Conservation (phyloP, 768 basidiomycete genomes). For the Leccinellum rugosiceps region DNA sequence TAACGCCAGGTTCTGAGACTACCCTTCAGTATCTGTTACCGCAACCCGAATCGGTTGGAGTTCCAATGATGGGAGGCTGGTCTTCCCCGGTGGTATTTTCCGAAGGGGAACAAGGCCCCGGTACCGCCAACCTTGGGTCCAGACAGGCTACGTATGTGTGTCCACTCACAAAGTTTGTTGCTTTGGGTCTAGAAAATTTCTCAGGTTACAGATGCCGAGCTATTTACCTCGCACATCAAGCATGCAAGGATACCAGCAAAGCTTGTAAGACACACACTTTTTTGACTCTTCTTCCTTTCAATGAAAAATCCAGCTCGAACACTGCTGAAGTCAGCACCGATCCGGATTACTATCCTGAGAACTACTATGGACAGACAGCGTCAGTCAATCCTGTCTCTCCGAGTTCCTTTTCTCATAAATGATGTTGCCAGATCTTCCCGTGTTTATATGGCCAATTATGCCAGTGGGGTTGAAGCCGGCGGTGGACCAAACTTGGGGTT, state of each 20-base stretch:
- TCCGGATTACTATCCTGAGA: constrained; percentile 3
- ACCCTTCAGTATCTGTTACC: constrained; percentile 4
- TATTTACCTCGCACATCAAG: not conserved
- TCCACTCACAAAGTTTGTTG: not conserved
- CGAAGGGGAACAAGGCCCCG: constrained; percentile 7
- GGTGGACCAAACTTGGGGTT: constrained; percentile 11
- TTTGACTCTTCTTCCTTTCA: not conserved
- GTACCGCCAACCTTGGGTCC: not conserved
- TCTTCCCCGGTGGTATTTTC: not conserved
- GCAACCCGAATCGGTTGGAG: constrained; percentile 1
- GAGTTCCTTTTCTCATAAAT: constrained; percentile 1
- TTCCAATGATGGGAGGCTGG: constrained; percentile 2
- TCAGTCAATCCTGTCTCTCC: constrained; percentile 7
- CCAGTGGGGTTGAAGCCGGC: not conserved
- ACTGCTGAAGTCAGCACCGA: not conserved
- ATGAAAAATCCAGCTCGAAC: constrained; percentile 10
- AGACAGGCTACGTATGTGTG: constrained; percentile 14
- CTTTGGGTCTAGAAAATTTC: not conserved
- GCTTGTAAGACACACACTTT: constrained; percentile 13
- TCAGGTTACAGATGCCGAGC: constrained; percentile 5
- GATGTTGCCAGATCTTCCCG: not conserved
- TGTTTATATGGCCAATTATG: constrained; percentile 7
- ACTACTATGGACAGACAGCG: constrained; percentile 10
- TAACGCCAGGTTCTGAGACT: not conserved
- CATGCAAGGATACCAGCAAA: constrained; percentile 5